Evolutionary conservation across 306 rosid species (phyloP).

Genomic region (Prunus armeniaca): DNA sequence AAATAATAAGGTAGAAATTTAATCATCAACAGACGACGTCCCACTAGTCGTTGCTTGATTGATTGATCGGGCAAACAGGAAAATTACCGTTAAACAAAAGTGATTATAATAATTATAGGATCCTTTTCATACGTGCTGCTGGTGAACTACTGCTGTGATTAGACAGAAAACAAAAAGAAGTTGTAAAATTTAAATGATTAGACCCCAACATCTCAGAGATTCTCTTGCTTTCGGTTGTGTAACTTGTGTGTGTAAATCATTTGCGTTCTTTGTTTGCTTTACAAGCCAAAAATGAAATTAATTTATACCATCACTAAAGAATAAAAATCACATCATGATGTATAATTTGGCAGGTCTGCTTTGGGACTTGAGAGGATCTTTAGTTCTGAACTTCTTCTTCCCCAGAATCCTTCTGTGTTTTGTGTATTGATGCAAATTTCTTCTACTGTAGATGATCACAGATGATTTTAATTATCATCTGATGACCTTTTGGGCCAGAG

Average conservation of each 20-base stretch:
- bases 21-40: not conserved
- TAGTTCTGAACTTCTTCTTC: not conserved
- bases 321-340: too few species aligned
- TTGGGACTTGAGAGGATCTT: constrained; percentile 2
- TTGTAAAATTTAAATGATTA: not conserved
- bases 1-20: too few species aligned
- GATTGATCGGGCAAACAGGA: not conserved
- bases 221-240: not conserved
- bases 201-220: not conserved
- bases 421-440: not conserved
- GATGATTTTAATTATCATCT: not conserved
- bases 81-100: constrained; percentile 5
- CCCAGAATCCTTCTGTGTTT: not conserved
- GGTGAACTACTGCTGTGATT: not conserved
- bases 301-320: too few species aligned
- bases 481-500: not conserved
- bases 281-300: too few species aligned
- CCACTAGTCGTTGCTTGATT: not conserved
- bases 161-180: constrained; percentile 1
- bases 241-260: too few species aligned
- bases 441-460: not conserved
- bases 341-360: too few species aligned
- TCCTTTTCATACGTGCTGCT: too few species aligned
- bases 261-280: not conserved
- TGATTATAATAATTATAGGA: not conserved